phyloP scores from a whole-genome alignment of 2,329 filamentous ascomycete genomes.

The Chaetomium sp. region DNA sequence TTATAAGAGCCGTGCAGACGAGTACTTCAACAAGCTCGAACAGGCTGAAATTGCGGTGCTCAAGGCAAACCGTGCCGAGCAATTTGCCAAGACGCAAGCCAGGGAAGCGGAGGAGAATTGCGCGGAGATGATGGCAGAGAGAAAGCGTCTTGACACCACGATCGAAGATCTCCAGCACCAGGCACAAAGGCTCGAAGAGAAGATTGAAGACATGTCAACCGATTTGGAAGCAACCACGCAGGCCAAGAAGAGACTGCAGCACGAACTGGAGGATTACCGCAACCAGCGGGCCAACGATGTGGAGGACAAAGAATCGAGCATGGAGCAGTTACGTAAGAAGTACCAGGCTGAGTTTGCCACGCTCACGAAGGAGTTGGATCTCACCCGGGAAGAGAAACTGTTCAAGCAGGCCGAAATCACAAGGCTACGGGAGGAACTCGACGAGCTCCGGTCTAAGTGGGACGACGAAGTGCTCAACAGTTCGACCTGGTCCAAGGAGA shows the following conservation, averaged over 20 bases:
- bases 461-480: constrained; percentile 97
- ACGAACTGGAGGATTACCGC: constrained; percentile 95
- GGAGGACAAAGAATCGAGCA: constrained; percentile 90
- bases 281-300: constrained; percentile 93
- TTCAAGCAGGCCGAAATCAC: constrained; percentile 83
- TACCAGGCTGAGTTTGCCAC: constrained; percentile 90
- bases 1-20: constrained; percentile 88
- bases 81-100: constrained; percentile 86
- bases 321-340: constrained; percentile 97
- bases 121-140: constrained; percentile 82
- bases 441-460: constrained; percentile 93
- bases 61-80: constrained; percentile 84
- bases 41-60: constrained; percentile 94
- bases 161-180: constrained; percentile 88
- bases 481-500: constrained; percentile 97
- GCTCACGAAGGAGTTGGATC: constrained; percentile 84
- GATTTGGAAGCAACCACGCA: constrained; percentile 81
- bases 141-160: constrained; percentile 78
- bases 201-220: constrained; percentile 82
- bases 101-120: constrained; percentile 88
- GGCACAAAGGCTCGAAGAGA: constrained; percentile 84
- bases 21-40: constrained; percentile 95
- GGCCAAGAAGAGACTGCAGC: constrained; percentile 88
- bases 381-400: constrained; percentile 81
- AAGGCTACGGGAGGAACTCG: constrained; percentile 87